Base-by-base conservation (phyloP, 2,329 filamentous ascomycete species). In the Apiospora arundinis region DNA sequence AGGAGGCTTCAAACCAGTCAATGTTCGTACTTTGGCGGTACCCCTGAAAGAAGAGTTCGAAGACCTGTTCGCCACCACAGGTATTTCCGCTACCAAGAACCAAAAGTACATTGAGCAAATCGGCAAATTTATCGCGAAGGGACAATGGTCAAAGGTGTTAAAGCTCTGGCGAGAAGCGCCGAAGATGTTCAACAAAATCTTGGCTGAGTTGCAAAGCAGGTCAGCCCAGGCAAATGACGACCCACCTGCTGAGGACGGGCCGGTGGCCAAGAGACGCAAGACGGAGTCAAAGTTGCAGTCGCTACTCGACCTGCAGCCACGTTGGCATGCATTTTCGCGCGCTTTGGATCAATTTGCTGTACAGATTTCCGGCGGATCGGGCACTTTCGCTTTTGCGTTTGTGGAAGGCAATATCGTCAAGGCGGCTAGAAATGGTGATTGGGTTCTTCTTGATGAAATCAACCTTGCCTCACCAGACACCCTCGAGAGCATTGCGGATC, bases 371-470 rank as follows among this genome's bases (percentile, higher is more conserved):
- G 90, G 92, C 77, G 87, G 93, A 70, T 89, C 91, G 48, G 89
- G 94, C 76, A 89, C 87, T 1, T 97, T 98, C 80, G 94, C 95
- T 0, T 99, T 99, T 82, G 94, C 94, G 0, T 99, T 99, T 78
- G 90, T 98, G 0, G 96, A 99, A 81, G 95, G 96, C 73, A 97
- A 97, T 77, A 93, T 99, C 73, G 92, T 99, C 71, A 97, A 97
- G 82, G 96, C 97, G n/a, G 91, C 95, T 32, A 89, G 95, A 52
- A 97, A 98, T 78, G 96, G 96, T 9, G 95, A 98, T 81, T 99
- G 96, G 96, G 93, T 99, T 40, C 87, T 99, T 23, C 87, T 98
- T 37, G 96, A 99, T 79, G 96, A 99, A 81, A 97, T 99, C 78
- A 99, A 99, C 79, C 84, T 99, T 73, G 96, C 96, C 7, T 95